Conservation (phyloP, 2,329 filamentous ascomycete species). For the Hymenoscyphus fructigenus region DNA sequence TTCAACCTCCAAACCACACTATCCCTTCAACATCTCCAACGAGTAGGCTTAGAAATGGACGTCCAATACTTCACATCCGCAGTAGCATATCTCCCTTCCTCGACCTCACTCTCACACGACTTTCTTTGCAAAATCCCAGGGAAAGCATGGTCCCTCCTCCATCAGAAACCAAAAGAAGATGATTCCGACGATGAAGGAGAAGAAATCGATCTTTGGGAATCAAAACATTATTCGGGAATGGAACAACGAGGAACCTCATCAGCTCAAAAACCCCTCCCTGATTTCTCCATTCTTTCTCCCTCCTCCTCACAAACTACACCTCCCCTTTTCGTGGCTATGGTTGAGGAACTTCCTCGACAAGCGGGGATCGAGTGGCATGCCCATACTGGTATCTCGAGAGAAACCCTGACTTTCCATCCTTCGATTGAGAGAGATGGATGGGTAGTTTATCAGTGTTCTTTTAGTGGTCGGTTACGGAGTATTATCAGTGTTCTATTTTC, state of each 20-base stretch:
- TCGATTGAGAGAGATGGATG: slow-evolving; percentile 6
- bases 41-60: slow-evolving; percentile 70
- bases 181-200: slow-evolving; percentile 51
- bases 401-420: slow-evolving; percentile 18
- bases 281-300: slow-evolving; percentile 35
- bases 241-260: slow-evolving; percentile 21
- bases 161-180: slow-evolving; percentile 30
- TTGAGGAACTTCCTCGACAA: slow-evolving; percentile 71
- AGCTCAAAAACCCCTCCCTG: slow-evolving; percentile 45
- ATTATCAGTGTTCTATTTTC: slow-evolving; percentile 11
- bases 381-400: slow-evolving; percentile 53
- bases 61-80: slow-evolving; percentile 74
- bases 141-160: slow-evolving; percentile 46
- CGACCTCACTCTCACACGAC: slow-evolving; percentile 11
- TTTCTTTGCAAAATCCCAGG: slow-evolving; percentile 45
- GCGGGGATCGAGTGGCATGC: slow-evolving; percentile 83
- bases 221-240: slow-evolving; percentile 56
- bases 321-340: slow-evolving; percentile 72
- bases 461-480: slow-evolving; percentile 11
- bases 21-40: slow-evolving; percentile 84
- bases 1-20: slow-evolving; percentile 64
- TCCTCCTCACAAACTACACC: slow-evolving; percentile 47
- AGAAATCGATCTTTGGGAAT: slow-evolving; percentile 67
- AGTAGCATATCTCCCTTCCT: slow-evolving; percentile 68
- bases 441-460: slow-evolving; percentile 19